phyloP scores from a whole-genome alignment of 176 grass and related monocot genomes.

The Lolium multiflorum region DNA sequence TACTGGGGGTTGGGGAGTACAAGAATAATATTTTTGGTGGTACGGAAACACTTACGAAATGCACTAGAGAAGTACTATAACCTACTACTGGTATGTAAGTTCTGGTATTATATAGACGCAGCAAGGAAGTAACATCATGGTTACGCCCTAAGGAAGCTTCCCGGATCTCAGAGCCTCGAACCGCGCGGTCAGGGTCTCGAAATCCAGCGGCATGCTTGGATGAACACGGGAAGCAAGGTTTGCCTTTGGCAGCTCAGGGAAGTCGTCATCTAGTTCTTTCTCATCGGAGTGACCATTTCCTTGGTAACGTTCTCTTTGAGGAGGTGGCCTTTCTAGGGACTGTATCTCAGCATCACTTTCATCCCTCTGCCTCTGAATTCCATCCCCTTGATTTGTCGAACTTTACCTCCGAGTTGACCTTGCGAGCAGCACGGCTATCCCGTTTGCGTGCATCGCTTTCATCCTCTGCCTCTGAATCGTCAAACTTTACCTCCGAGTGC shows the following conservation, averaged over 20 bases:
- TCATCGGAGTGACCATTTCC: slow-evolving; percentile 25
- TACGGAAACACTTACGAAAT: slow-evolving; percentile 17
- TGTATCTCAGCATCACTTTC: slow-evolving; percentile 54
- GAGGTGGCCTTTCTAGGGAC: slow-evolving; percentile 51
- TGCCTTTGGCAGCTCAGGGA: slow-evolving; percentile 48
- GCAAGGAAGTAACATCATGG: not conserved
- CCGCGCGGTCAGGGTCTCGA: slow-evolving; percentile 79
- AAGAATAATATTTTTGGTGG: not conserved
- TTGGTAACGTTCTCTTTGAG: slow-evolving; percentile 40
- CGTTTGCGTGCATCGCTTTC: not conserved
- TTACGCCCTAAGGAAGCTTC: slow-evolving; percentile 48
- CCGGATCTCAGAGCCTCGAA: slow-evolving; percentile 80
- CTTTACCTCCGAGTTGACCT: slow-evolving; percentile 67
- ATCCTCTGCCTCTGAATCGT: slow-evolving; percentile 69
- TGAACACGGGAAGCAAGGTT: slow-evolving; percentile 61
- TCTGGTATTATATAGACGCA: too few species aligned
- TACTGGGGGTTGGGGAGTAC: not conserved
- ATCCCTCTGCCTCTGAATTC: slow-evolving; percentile 63
- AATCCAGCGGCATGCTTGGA: slow-evolving; percentile 94
- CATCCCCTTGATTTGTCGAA: slow-evolving; percentile 66
- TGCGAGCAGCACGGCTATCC: slow-evolving; percentile 35
- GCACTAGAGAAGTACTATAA: not conserved
- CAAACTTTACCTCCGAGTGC: slow-evolving; percentile 74
- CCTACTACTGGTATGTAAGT: slow-evolving; percentile 11
- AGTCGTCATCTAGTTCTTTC: not conserved